A percentile compares a stretch with the other conserved stretches of the same genome.
These are phyloP conservation scores for Backusella sp. DNA, from an alignment of 192 early-diverging fungal species.

Conservation along the genomic window DNA sequence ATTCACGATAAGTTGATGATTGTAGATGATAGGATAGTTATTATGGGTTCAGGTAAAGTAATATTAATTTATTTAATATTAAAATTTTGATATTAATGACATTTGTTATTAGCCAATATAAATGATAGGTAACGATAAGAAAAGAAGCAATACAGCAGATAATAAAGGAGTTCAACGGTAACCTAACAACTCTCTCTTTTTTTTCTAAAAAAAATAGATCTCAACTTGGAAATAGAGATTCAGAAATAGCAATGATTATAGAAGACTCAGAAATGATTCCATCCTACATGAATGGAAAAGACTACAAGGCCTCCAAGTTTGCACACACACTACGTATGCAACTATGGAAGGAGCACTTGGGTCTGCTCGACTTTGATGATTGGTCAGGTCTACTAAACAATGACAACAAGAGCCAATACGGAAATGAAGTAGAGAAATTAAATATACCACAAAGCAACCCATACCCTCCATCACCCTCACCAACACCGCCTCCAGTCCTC, in stretches of 20 bases:
- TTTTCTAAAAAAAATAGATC: conserved; percentile 47
- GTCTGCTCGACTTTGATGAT: conserved; percentile 52
- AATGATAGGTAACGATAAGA: conserved; percentile 11
- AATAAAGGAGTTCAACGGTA: conserved; percentile 39
- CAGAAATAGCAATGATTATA: conserved; percentile 83
- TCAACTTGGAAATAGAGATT: conserved; percentile 81
- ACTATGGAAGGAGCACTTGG: conserved; percentile 83
- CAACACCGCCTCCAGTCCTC: neutral
- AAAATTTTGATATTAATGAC: neutral
- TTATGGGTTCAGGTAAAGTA: conserved; percentile 66
- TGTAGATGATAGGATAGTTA: conserved; percentile 79
- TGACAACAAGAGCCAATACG: neutral
- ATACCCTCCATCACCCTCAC: neutral
- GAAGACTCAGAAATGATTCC: conserved; percentile 70
- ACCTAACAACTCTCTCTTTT: conserved; percentile 52
- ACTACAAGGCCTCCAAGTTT: conserved; percentile 69
- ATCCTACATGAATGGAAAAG: conserved; percentile 67
- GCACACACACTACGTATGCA: conserved; percentile 70
- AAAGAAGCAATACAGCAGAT: no score
- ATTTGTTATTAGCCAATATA: conserved; percentile 34
- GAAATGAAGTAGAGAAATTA: neutral
- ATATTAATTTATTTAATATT: neutral
- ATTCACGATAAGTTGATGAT: conserved; percentile 90
- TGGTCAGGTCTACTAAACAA: conserved; percentile 29
- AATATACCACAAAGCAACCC: neutral